A percentile compares a stretch with the other conserved stretches of the same genome.
Evolutionary conservation across 768 basidiomycete species (phyloP).

Genomic region (Cytidiella melzeri): DNA sequence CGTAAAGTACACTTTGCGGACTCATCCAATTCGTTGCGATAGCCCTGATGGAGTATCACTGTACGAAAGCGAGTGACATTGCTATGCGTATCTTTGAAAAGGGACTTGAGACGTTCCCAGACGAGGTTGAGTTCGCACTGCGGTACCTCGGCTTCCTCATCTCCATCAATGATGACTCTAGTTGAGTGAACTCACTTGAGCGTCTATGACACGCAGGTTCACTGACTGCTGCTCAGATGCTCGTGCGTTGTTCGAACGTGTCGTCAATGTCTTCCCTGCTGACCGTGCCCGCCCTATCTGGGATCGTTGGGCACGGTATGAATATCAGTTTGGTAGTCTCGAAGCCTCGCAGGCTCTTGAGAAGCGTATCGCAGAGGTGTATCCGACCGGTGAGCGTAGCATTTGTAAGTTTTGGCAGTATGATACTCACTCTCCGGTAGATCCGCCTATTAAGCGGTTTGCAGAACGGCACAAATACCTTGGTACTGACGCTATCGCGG

Average conservation of each 20-base stretch:
- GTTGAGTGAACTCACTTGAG: conserved; percentile 45
- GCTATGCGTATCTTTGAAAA: conserved; percentile 92
- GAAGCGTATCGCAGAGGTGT: conserved; percentile 81
- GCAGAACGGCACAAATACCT: conserved; percentile 82
- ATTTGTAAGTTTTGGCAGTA: background rate
- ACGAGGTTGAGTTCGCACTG: conserved; percentile 80
- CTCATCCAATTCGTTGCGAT: conserved; percentile 6
- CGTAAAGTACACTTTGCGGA: background rate
- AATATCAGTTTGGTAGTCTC: conserved; percentile 92
- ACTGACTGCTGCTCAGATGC: conserved; percentile 59
- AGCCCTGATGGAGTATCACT: conserved; percentile 96
- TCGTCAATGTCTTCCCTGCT: conserved; percentile 69
- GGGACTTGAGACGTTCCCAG: conserved; percentile 77
- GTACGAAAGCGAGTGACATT: conserved; percentile 69
- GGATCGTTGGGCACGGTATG: conserved; percentile 95
- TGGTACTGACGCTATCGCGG: conserved; percentile 82
- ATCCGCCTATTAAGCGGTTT: conserved; percentile 85
- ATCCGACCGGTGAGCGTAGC: conserved; percentile 75
- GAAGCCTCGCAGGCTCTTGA: conserved; percentile 86
- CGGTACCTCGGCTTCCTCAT: conserved; percentile 91
- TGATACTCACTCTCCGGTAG: conserved; percentile 33
- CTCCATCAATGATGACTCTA: conserved; percentile 91
- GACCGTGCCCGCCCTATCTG: conserved; percentile 82
- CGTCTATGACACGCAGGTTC: no score
- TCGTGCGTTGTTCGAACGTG: conserved; percentile 89